Conservation (phyloP, 371 early-diverging fungal species). For the Neoconidiobolus thromboides region DNA sequence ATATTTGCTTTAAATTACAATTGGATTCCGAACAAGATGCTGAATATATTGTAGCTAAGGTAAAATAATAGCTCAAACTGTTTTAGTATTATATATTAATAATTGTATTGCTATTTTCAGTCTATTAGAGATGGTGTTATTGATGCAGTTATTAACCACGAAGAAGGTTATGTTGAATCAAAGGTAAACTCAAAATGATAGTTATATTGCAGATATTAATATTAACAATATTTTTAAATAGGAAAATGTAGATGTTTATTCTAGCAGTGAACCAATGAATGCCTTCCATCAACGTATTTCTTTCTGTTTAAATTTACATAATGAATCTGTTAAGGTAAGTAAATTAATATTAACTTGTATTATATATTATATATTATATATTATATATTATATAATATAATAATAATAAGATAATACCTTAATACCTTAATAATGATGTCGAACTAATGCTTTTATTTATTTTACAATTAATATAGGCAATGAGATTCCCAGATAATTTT, state of each 20-base stretch:
- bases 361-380: too few species aligned
- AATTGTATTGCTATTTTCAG: slow-evolving; percentile 7
- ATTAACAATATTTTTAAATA: slow-evolving; percentile 6
- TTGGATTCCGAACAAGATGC: slow-evolving; percentile 95
- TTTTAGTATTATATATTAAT: not conserved
- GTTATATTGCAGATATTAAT: not conserved
- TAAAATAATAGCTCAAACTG: not conserved
- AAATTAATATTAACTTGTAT: not conserved
- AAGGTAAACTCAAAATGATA: slow-evolving; percentile 21
- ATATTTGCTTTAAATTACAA: slow-evolving; percentile 88
- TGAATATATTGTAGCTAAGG: slow-evolving; percentile 93
- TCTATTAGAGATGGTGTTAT: slow-evolving; percentile 97
- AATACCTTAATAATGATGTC: too few species aligned
- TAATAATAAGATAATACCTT: too few species aligned
- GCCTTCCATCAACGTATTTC: slow-evolving; percentile 87
- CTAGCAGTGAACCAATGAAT: slow-evolving; percentile 85
- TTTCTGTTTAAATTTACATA: slow-evolving; percentile 90
- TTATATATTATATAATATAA: not conserved
- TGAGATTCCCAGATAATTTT: too few species aligned
- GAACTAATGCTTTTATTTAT: too few species aligned
- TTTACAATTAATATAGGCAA: too few species aligned
- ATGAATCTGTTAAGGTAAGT: slow-evolving; percentile 73
- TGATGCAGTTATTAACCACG: slow-evolving; percentile 87
- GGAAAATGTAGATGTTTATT: slow-evolving; percentile 85
- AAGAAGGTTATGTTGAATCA: slow-evolving; percentile 78